Percentiles rank a stretch among this genome's conserved stretches.
These are phyloP conservation scores for Sextonia rubra DNA, from an alignment of 164 flowering plant species.

Conservation along the genomic window DNA sequence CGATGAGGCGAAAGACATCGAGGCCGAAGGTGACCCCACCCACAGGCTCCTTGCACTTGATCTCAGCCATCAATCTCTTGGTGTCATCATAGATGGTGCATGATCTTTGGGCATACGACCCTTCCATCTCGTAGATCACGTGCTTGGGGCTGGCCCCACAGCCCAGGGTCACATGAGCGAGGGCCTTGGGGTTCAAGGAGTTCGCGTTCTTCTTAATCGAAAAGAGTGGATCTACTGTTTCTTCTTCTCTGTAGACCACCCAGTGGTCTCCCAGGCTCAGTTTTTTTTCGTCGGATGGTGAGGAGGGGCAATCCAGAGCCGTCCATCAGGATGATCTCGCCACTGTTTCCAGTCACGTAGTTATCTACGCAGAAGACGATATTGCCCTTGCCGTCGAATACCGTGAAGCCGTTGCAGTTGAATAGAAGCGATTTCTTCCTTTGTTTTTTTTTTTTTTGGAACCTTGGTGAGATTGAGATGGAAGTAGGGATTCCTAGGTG, in stretches of 20 bases:
- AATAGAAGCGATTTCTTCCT: too few species aligned
- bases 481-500: too few species aligned
- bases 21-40: conserved; percentile 50
- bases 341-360: too few species aligned
- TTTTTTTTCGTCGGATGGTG: conserved; percentile 83
- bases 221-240: conserved; percentile 32
- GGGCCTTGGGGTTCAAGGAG: conserved; percentile 29
- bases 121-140: conserved; percentile 45
- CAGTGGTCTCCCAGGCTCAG: conserved; percentile 57
- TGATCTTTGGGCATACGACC: conserved; percentile 53
- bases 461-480: too few species aligned
- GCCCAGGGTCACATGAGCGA: conserved; percentile 35
- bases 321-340: conserved; percentile 82
- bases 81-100: conserved; percentile 50
- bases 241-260: conserved; percentile 63
- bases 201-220: conserved; percentile 41
- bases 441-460: too few species aligned
- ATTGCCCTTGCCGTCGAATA: too few species aligned
- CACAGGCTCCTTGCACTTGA: conserved; percentile 54
- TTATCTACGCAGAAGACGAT: too few species aligned
- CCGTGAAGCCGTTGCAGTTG: too few species aligned
- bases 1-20: conserved; percentile 65
- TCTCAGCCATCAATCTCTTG: conserved; percentile 50
- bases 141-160: conserved; percentile 1
- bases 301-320: conserved; percentile 61